Evolutionary conservation across 2,329 filamentous ascomycete genomes (phyloP), one percentile per base, ranked within the genome.

Genomic region (Pezicula rhizophila): DNA sequence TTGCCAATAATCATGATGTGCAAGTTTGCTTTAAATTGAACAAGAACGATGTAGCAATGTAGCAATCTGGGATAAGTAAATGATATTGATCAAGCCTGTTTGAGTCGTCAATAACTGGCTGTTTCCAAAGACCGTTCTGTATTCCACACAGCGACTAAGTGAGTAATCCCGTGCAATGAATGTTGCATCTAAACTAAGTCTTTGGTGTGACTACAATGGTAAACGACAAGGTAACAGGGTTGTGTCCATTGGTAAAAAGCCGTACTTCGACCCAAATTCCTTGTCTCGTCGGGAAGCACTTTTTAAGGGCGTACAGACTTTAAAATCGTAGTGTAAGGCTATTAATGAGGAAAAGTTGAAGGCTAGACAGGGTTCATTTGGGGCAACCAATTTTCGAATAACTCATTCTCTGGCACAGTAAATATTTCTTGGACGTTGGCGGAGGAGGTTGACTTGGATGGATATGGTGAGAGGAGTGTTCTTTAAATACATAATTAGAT

Each of bases 1-100:
- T 76, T 10, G 70, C 70, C 5, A 67, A 77, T 58, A 81, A 81
- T 57, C 77, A 80, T 52, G 78, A 82, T 56, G 68, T 73, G 0
- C 77, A 80, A 57, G 76, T 80, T 8, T 68, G 78, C 4, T 79
- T 74, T 57, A 68, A 69, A 46, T 79, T 76, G 76, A 67, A 65
- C 46, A 66, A 71, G 58, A 77, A 78, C 48, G 75, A 79, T 55
- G 59, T 75, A 4, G 77, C 80, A 1, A 79, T 55, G 59, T 75
- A 4, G 77, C 80, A 1, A 82, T 86, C 54, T 87, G 83, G 83
- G 82, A 87, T 59, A 86, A 86, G 38, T 47, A 42, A 20, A 26
- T 47, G 12, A 18, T 17, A 6, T 35, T 45, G 46, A 57, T 46
- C 56, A 71, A 23, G 66, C 46, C 66, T 61, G 17, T 73, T 68